Base-by-base conservation (phyloP, 495 filamentous ascomycete species). In the Friedmanniomyces endolithicus region DNA sequence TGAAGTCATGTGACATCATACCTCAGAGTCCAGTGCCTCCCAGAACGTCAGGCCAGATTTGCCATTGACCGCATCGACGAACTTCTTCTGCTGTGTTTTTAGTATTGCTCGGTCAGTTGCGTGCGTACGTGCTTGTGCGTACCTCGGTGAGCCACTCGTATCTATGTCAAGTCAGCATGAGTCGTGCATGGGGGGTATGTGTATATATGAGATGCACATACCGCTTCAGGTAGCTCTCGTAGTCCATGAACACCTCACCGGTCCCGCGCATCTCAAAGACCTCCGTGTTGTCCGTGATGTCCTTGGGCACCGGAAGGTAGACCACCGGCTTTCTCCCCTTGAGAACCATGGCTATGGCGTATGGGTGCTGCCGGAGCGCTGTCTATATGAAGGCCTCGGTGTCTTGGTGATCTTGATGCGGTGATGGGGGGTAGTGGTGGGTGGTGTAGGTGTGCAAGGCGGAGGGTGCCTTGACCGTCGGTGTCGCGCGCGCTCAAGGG, bases 321-420 rank as follows among this genome's bases (percentile, higher is more conserved):
- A 88, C 85, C 62, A 98, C 89, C 52, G 89, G 89, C 70, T 97
- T 98, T 61, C 90, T 82, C 72, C 96, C 96, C 71, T 87, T 95
- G 53, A 94, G 78, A 55, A 97, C 92, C 92, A 97, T 47, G 22
- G 16, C 27, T 19, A 25, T 16, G 14, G 34, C 2, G 6, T 6
- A 29, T 55, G 41, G 19, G 2, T 54, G 45, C 23, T 55, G 27
- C 20, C 57, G 20, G 53, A 16, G 20, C 41, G 31, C 11, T 53
- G 33, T 37, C 17, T 37, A 37, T 39, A 39, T 43, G 39, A 17
- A 19, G 29, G 20, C 19, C 16, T 22, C 29, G 17, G 23, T 9
- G 22, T 20, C 39, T 41, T 41, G 37, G 16, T 41, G 17, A 14
- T 41, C 37, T 41, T 41, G 37, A 41, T n/a, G 17, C 2, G 37